phyloP scores from a whole-genome alignment of 495 filamentous ascomycete genomes.

The Glutinoglossum americanum region DNA sequence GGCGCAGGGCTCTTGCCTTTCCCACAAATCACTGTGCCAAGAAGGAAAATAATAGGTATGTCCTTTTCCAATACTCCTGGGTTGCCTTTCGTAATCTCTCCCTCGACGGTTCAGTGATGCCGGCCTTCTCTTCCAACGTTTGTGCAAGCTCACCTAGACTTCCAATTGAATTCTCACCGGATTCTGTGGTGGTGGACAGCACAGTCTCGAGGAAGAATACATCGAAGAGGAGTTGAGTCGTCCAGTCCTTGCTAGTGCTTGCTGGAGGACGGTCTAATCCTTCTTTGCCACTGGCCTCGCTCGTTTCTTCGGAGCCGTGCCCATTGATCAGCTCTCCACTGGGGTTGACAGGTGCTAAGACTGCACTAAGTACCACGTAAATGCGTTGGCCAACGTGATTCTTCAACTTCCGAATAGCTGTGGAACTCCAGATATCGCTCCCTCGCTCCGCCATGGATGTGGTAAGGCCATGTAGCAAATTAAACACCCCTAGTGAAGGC shows the following conservation, averaged over 20 bases:
- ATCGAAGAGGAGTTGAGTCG: constrained; percentile 65
- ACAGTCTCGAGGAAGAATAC: constrained; percentile 38
- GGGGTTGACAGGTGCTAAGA: not conserved
- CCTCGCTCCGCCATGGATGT: constrained; percentile 47
- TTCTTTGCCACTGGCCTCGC: not conserved
- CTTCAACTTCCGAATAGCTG: constrained; percentile 44
- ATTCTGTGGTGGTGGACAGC: constrained; percentile 10
- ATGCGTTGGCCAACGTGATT: constrained; percentile 24
- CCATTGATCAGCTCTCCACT: constrained; percentile 5
- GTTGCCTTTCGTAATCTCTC: constrained; percentile 33
- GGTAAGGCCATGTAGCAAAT: constrained; percentile 43
- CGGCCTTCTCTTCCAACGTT: constrained; percentile 24
- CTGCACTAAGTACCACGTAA: constrained; percentile 1
- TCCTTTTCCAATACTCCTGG: constrained; percentile 61
- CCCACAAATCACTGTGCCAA: constrained; percentile 11
- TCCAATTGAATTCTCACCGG: constrained; percentile 10
- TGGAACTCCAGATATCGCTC: constrained; percentile 63
- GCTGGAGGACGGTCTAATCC: not conserved
- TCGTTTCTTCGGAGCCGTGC: constrained; percentile 1
- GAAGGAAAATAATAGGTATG: constrained; percentile 49
- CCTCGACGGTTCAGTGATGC: constrained; percentile 18
- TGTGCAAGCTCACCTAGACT: constrained; percentile 25
- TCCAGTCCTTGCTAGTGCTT: constrained; percentile 25
- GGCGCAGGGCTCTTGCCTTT: not conserved
- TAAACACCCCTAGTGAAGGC: constrained; percentile 57